These are phyloP conservation scores for Ceratocystis cacaofunesta DNA, from an alignment of 2,329 filamentous ascomycete species.

Conservation along the genomic window DNA sequence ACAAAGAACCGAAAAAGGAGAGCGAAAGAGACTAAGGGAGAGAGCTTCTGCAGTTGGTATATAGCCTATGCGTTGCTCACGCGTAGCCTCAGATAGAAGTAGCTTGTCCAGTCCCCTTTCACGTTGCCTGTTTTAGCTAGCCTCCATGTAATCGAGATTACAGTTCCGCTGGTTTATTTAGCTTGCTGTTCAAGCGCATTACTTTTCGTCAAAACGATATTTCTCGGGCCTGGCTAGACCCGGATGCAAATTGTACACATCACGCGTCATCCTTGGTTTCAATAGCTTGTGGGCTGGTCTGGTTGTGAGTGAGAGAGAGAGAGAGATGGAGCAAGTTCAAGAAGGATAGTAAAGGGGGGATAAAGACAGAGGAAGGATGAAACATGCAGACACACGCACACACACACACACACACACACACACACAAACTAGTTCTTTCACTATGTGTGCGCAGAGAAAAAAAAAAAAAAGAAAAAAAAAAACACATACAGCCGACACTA, in stretches of 20 bases:
- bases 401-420: constrained; percentile 1
- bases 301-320: background rate
- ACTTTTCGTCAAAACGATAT: background rate
- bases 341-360: background rate
- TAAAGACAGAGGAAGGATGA: background rate
- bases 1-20: background rate
- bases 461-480: too few relatives aligned
- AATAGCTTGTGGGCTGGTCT: background rate
- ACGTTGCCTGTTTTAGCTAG: background rate
- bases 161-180: background rate
- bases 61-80: background rate
- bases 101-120: background rate
- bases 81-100: background rate
- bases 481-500: background rate
- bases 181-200: background rate
- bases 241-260: background rate
- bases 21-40: background rate
- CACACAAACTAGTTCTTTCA: background rate
- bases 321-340: constrained; percentile 1
- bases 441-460: too few relatives aligned
- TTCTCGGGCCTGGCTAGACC: background rate
- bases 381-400: background rate
- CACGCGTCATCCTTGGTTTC: constrained; percentile 1
- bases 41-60: background rate
- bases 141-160: background rate